Base-by-base conservation (phyloP, 176 grass and related monocot species). In the Rhynchospora pubera region DNA sequence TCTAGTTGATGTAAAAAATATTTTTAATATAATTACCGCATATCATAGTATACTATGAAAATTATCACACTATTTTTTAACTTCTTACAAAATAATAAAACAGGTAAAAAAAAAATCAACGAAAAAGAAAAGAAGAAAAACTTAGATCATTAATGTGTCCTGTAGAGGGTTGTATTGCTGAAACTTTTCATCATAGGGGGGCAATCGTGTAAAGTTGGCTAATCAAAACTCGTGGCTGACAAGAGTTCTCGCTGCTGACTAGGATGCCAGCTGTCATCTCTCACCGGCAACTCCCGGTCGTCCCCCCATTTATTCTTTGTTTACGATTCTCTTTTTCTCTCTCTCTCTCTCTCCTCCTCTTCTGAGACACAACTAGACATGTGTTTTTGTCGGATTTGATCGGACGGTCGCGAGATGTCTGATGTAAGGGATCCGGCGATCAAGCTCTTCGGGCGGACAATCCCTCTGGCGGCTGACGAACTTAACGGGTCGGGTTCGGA, bases 391-490 rank as follows among this genome's bases (percentile, higher is more conserved):
- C 21, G 47, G 39, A 77, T 43, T 53, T 63, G 83, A 70, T 57
- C 50, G 3, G 42, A 66, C 70, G 55, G 56, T 62, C 68, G 44
- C 68, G 87, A 83, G 78, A 97, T 97, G 94, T 86, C 84, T 70
- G 94, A 93, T 80, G 79, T 71, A 18, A 88, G 78, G 86, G 91
- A 94, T 83, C 88, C 90, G 24, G 91, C 91, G 39, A 91, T 97
- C 87, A 97, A 92, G 88, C 94, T 97, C 52, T 97, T 97, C 70
- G 94, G 94, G 10, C 63, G 84, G 84, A 89, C 86, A 72, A 97
- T 97, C 63, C 94, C 94, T 46, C 47, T 89, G 56, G 65, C 61
- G 8, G 85, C 85, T 2, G 42, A 85, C 1, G 46, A 46, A 34
- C 79, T 76, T 52, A 34, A 34, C 56, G 26, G 52, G 84, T 51